Evolutionary conservation across 345 rosid genomes (phyloP).

Genomic region (Turnera subulata): DNA sequence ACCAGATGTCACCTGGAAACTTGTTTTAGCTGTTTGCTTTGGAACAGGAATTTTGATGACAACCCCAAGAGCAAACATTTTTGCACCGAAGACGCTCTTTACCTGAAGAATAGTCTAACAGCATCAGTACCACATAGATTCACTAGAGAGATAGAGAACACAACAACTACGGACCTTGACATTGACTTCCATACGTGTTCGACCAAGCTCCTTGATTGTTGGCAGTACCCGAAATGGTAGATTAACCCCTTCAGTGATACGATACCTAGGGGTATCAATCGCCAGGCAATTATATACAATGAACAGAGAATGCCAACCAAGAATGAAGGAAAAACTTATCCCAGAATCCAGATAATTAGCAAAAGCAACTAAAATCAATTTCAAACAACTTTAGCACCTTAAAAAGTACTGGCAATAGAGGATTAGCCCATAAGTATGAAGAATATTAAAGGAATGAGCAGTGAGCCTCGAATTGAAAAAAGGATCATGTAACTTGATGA

Average conservation of each 20-base stretch:
- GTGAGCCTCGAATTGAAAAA: neutral
- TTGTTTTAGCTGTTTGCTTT: constrained; percentile 96
- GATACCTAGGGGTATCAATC: constrained; percentile 49
- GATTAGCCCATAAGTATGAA: too few species aligned
- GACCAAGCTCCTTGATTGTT: constrained; percentile 96
- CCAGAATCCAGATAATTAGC: neutral
- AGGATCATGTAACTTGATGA: too few species aligned
- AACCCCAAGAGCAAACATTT: constrained; percentile 99
- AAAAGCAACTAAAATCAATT: too few species aligned
- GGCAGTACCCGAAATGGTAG: constrained; percentile 97
- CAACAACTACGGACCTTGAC: constrained; percentile 63
- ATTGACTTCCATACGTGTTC: constrained; percentile 99
- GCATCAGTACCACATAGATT: constrained; percentile 16
- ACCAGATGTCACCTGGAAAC: constrained; percentile 95
- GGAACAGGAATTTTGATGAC: constrained; percentile 98
- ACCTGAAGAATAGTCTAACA: constrained; percentile 50
- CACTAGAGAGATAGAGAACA: constrained; percentile 5
- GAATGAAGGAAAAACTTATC: neutral
- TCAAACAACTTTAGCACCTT: too few species aligned
- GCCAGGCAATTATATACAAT: neutral
- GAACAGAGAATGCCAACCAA: neutral
- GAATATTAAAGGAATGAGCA: neutral
- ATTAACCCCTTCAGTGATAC: constrained; percentile 97
- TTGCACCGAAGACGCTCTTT: constrained; percentile 98
- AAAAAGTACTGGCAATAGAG: too few species aligned